Conservation (phyloP, 257 asterid species). For the Nemophila menziesii region DNA sequence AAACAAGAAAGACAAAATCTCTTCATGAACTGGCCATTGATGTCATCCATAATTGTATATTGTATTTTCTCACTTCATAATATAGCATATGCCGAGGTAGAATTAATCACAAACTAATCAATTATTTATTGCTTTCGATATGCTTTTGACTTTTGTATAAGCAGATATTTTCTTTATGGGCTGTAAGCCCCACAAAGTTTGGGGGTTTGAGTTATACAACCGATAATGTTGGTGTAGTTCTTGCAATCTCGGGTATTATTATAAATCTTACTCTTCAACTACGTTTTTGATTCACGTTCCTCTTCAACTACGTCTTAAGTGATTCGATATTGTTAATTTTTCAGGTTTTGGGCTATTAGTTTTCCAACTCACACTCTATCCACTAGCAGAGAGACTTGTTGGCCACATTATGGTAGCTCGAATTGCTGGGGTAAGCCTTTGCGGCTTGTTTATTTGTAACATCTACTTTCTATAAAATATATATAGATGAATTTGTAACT, state of each 20-base stretch:
- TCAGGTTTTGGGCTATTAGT: conserved; percentile 64
- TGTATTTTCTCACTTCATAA: conserved; percentile 81
- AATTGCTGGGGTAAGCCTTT: conserved; percentile 48
- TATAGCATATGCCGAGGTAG: conserved; percentile 82
- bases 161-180: conserved; percentile 88
- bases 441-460: neutral
- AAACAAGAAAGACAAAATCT: conserved; percentile 27
- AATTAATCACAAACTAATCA: too few relatives aligned
- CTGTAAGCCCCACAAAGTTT: conserved; percentile 58
- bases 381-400: conserved; percentile 37
- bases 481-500: too few relatives aligned
- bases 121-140: too few relatives aligned
- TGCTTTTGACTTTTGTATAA: neutral
- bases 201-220: conserved; percentile 66
- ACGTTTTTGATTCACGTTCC: neutral
- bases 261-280: neutral
- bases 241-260: conserved; percentile 57
- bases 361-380: conserved; percentile 60
- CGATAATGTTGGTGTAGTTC: conserved; percentile 63
- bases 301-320: neutral
- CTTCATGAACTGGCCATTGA: conserved; percentile 55
- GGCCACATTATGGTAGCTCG: conserved; percentile 61
- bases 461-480: neutral
- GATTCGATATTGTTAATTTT: conserved; percentile 5
- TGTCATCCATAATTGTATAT: conserved; percentile 64